Conservation (phyloP, 352 stramenopile species). For the Pythium oligandrum region DNA sequence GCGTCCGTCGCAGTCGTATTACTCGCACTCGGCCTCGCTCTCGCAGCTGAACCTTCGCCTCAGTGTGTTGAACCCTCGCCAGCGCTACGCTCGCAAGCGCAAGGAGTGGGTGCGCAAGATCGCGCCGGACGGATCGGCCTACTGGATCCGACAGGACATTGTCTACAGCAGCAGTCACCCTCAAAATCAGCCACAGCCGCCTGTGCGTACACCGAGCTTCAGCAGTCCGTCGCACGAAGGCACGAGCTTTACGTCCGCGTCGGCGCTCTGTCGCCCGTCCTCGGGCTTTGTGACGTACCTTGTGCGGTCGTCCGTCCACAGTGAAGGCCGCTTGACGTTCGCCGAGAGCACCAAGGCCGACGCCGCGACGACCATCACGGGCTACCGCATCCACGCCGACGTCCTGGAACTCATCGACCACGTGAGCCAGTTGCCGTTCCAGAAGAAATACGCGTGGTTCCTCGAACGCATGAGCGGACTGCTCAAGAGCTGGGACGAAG, state of each 20-base stretch:
- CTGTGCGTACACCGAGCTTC: constrained; percentile 2
- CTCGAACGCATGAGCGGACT: constrained; percentile 63
- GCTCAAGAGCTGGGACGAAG: constrained; percentile 70
- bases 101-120: constrained; percentile 79
- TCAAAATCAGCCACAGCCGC: constrained; percentile 1
- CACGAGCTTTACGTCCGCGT: constrained; percentile 1
- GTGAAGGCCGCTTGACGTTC: constrained; percentile 52
- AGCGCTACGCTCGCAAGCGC: constrained; percentile 69
- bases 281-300: constrained; percentile 69
- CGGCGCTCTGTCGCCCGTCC: constrained; percentile 30
- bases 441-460: constrained; percentile 83
- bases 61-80: constrained; percentile 62
- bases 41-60: constrained; percentile 34
- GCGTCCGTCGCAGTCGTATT: constrained; percentile 7
- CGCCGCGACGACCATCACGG: constrained; percentile 53
- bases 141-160: constrained; percentile 61
- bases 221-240: not conserved
- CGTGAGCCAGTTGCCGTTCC: constrained; percentile 63
- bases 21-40: constrained; percentile 12
- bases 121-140: constrained; percentile 55
- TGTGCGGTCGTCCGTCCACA: constrained; percentile 59
- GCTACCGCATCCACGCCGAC: constrained; percentile 48
- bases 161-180: constrained; percentile 20
- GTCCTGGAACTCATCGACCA: constrained; percentile 63
- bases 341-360: constrained; percentile 57